Evolutionary conservation across 2,329 filamentous ascomycete species (phyloP), one percentile per base, ranked within the genome.

Genomic region (Aspergillus melleus): DNA sequence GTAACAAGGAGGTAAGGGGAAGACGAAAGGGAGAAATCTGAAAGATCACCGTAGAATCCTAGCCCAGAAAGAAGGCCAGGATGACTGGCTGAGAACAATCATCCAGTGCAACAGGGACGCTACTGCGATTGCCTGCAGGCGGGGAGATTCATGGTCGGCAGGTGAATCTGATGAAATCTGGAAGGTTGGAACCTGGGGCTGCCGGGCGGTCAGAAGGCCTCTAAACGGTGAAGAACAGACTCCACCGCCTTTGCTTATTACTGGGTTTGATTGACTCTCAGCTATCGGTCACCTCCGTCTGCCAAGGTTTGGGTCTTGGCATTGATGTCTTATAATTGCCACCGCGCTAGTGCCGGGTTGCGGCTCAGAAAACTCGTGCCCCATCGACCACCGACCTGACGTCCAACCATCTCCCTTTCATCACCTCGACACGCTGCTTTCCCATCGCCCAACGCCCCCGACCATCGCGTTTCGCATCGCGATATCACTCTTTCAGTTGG

Each of bases 401-500:
- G 68, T 74, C 70, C 70, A 67, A 72, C 70, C 72, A 72, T 73
- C 74, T 71, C 72, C 73, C 73, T 75, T 76, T 75, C 76, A 77
- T 72, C 76, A 68, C 70, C 68, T 66, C 70, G 67, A 73, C 68
- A 67, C 66, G 60, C 65, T 66, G 60, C 64, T 63, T 59, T 53
- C 60, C 63, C 70, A 70, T 71, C 73, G 63, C 65, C 68, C 72
- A 71, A 69, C 68, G 57, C 64, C 67, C 61, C 62, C 71, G 67
- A 72, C 71, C 74, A 77, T 78, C 77, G 76, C 73, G 73, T 75
- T 67, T 67, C 61, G 60, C 71, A 74, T 77, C 74, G 76, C 74
- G 76, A 75, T 76, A 73, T 74, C 65, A 70, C 70, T 70, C 69
- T 64, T 61, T 61, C 64, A 65, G 59, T 59, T 60, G 50, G 53